Percentiles rank a stretch among this genome's conserved stretches.
These are phyloP conservation scores for Phytophthora pistaciae DNA, from an alignment of 352 stramenopile genomes.

Conservation along the genomic window DNA sequence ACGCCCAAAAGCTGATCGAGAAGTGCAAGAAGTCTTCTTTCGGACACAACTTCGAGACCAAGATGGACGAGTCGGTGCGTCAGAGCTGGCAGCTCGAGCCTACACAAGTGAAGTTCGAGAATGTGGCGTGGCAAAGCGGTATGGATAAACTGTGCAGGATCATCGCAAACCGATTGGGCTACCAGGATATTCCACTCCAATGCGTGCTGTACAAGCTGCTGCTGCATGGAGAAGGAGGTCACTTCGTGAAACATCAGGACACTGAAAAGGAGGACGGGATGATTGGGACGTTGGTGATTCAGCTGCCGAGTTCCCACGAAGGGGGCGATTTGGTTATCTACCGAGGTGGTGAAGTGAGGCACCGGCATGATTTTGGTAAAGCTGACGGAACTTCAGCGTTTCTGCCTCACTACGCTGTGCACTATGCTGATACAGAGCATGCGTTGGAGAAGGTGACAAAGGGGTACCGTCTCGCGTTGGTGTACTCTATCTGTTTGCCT, in stretches of 20 bases:
- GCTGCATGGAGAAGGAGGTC: slow-evolving; percentile 46
- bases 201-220: slow-evolving; percentile 51
- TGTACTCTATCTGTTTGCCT: slow-evolving; percentile 32
- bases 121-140: neutral
- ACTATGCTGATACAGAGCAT: slow-evolving; percentile 31
- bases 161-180: slow-evolving; percentile 15
- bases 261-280: slow-evolving; percentile 59
- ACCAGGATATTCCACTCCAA: slow-evolving; percentile 7
- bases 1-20: slow-evolving; percentile 3
- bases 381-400: slow-evolving; percentile 10
- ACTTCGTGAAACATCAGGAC: slow-evolving; percentile 53
- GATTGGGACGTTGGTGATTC: slow-evolving; percentile 54
- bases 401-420: slow-evolving; percentile 20
- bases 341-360: neutral
- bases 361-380: slow-evolving; percentile 29
- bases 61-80: slow-evolving; percentile 18
- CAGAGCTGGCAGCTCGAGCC: slow-evolving; percentile 16
- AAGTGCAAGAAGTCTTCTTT: slow-evolving; percentile 31
- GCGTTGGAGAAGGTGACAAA: slow-evolving; percentile 25
- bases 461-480: slow-evolving; percentile 22
- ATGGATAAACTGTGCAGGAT: neutral
- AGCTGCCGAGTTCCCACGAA: slow-evolving; percentile 30
- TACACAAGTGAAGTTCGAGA: neutral
- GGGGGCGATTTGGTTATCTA: slow-evolving; percentile 18
- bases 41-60: slow-evolving; percentile 11